A percentile compares a stretch with the other conserved stretches of the same genome.
These are phyloP conservation scores for Microdochium paspali DNA, from an alignment of 2,329 filamentous ascomycete species.

Conservation along the genomic window DNA sequence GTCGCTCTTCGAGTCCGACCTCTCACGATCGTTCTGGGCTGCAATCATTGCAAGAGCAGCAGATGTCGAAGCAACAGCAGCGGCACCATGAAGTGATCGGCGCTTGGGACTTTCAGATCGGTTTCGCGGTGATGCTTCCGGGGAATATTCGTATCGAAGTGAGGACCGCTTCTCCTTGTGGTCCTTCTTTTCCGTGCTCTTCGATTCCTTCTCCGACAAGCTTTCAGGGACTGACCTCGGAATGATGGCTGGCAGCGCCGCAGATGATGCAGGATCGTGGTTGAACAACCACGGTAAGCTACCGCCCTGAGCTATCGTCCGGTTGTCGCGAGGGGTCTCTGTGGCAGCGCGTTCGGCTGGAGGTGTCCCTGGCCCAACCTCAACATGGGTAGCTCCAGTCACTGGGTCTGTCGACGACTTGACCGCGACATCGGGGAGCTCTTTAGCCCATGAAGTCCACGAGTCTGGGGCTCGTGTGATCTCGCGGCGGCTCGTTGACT, in stretches of 20 bases:
- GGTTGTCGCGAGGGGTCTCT: neutral
- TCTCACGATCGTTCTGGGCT: neutral
- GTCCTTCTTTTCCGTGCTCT: slow-evolving; percentile 2
- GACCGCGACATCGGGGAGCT: neutral
- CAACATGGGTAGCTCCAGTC: neutral
- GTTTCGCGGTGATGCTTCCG: neutral
- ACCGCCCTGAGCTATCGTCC: neutral
- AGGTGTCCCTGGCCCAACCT: neutral
- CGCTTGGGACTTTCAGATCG: neutral
- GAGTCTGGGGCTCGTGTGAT: neutral
- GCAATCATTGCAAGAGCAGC: neutral
- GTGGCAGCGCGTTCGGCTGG: neutral
- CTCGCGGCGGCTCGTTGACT: neutral
- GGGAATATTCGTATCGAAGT: slow-evolving; percentile 3
- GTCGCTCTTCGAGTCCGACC: neutral
- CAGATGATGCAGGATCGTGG: too few species aligned
- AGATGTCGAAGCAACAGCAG: neutral
- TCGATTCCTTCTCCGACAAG: slow-evolving; percentile 1
- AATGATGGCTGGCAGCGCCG: too few species aligned
- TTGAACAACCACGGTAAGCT: too few species aligned
- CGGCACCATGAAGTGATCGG: neutral
- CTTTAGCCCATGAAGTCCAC: neutral
- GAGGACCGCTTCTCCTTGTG: slow-evolving; percentile 1
- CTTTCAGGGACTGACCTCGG: neutral
- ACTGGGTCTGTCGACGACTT: neutral